A percentile compares a stretch with the other conserved stretches of the same genome.
phyloP scores from a whole-genome alignment of 495 filamentous ascomycete species.

The Penicillium daleae region DNA sequence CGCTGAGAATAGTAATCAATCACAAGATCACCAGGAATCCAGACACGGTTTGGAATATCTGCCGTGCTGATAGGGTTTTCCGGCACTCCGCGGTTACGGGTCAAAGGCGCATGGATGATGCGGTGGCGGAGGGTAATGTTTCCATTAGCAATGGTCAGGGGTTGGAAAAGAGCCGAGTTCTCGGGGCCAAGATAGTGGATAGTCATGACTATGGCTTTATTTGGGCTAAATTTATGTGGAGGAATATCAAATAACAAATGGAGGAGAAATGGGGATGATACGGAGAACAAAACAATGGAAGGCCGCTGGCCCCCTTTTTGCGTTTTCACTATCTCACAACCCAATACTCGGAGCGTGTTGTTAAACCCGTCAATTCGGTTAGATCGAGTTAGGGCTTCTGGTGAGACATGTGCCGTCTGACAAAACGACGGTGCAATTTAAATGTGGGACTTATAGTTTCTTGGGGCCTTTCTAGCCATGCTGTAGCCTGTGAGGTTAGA shows the following conservation, averaged over 20 bases:
- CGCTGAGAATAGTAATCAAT: constrained; percentile 60
- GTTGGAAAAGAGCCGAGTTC: constrained; percentile 53
- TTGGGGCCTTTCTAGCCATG: not conserved
- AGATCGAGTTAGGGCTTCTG: constrained; percentile 20
- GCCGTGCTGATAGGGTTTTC: constrained; percentile 44
- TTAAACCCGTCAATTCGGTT: constrained; percentile 23
- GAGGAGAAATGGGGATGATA: not conserved
- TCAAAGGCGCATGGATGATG: constrained; percentile 59
- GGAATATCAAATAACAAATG: too few relatives aligned
- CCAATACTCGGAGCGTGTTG: constrained; percentile 4
- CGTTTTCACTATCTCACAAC: not conserved
- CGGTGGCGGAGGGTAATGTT: constrained; percentile 55
- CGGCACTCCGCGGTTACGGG: constrained; percentile 53
- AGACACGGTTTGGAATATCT: constrained; percentile 47
- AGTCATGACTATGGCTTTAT: constrained; percentile 24
- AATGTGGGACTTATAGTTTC: constrained; percentile 13
- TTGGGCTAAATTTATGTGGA: constrained; percentile 10
- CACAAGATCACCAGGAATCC: constrained; percentile 50
- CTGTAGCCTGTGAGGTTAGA: not conserved
- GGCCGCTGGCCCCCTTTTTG: not conserved
- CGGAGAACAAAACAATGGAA: constrained; percentile 2
- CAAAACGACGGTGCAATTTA: constrained; percentile 23
- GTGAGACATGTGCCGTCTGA: constrained; percentile 3
- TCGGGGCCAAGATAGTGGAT: constrained; percentile 27
- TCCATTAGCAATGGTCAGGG: constrained; percentile 54